Percentiles rank a stretch among this genome's conserved stretches.
Conservation (phyloP, 1,284 basidiomycete species). For the Phenoliferia sp. region DNA sequence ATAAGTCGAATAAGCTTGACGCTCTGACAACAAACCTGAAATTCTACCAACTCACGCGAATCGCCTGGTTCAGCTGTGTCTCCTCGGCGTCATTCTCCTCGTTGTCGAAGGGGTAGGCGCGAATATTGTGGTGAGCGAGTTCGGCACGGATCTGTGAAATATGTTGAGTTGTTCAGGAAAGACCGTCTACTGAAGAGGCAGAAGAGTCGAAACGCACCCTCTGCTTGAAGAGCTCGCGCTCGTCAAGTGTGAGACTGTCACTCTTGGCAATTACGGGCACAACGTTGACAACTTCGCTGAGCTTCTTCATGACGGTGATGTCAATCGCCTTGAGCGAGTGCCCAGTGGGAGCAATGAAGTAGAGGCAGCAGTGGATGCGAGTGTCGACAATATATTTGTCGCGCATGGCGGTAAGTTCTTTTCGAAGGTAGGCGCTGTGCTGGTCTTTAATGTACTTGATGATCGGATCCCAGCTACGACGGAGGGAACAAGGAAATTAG, state of each 20-base stretch:
- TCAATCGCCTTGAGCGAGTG: conserved; percentile 72
- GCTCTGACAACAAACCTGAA: too few relatives aligned
- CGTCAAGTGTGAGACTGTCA: conserved; percentile 91
- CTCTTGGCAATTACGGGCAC: conserved; percentile 98
- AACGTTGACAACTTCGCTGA: conserved; percentile 97
- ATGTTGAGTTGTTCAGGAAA: too few relatives aligned
- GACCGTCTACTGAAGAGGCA: neutral
- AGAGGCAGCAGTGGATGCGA: conserved; percentile 95
- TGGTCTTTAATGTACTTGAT: conserved; percentile 97
- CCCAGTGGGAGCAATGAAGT: conserved; percentile 97
- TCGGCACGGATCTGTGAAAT: conserved; percentile 76
- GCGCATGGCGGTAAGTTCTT: conserved; percentile 97
- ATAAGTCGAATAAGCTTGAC: too few relatives aligned
- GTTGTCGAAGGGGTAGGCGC: conserved; percentile 93
- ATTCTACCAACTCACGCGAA: conserved; percentile 66
- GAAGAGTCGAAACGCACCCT: conserved; percentile 53
- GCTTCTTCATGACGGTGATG: conserved; percentile 97
- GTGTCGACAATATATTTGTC: conserved; percentile 98
- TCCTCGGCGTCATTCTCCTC: conserved; percentile 92
- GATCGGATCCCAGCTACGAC: conserved; percentile 88
- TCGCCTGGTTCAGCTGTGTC: conserved; percentile 79
- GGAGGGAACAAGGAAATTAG: neutral
- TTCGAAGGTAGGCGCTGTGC: conserved; percentile 96
- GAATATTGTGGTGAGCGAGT: conserved; percentile 86
- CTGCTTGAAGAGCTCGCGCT: conserved; percentile 87